These are phyloP conservation scores for Coemansia interrupta DNA, from an alignment of 192 early-diverging fungal genomes.

Conservation along the genomic window DNA sequence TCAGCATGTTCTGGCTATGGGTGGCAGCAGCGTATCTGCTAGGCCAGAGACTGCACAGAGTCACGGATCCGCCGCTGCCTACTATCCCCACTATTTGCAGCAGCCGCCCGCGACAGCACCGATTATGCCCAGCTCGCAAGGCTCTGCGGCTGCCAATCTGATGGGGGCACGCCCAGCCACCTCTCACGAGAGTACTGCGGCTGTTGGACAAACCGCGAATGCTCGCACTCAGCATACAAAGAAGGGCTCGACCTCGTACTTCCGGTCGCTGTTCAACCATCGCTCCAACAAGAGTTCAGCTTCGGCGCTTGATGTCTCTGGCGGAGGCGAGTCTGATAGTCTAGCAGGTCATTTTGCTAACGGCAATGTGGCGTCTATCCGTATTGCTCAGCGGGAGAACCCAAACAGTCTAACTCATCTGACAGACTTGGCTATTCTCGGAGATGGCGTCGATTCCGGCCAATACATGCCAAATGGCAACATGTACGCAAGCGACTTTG, in stretches of 20 bases:
- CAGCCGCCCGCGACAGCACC: too few species aligned
- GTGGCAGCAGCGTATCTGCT: not conserved
- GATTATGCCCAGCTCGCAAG: too few species aligned
- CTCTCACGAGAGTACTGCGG: too few species aligned
- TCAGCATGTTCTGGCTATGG: not conserved
- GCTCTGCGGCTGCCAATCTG: too few species aligned
- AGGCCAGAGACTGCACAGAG: not conserved
- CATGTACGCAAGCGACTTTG: conserved; percentile 54
- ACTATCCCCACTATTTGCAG: not conserved
- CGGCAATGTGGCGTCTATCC: conserved; percentile 16
- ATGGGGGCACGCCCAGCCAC: too few species aligned
- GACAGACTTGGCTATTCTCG: not conserved
- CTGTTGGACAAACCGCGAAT: not conserved
- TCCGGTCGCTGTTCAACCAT: conserved; percentile 44
- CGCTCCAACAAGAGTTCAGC: conserved; percentile 27
- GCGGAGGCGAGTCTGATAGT: not conserved
- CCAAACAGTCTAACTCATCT: not conserved
- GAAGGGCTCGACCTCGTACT: conserved; percentile 49
- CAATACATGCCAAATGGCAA: conserved; percentile 37
- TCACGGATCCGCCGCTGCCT: not conserved
- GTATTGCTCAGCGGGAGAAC: conserved; percentile 25
- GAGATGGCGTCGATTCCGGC: conserved; percentile 11
- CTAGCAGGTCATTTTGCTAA: not conserved
- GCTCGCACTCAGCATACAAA: conserved; percentile 21
- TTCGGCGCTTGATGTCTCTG: not conserved